Base-by-base conservation (phyloP, 768 basidiomycete genomes). In the Scleroderma citrinum region DNA sequence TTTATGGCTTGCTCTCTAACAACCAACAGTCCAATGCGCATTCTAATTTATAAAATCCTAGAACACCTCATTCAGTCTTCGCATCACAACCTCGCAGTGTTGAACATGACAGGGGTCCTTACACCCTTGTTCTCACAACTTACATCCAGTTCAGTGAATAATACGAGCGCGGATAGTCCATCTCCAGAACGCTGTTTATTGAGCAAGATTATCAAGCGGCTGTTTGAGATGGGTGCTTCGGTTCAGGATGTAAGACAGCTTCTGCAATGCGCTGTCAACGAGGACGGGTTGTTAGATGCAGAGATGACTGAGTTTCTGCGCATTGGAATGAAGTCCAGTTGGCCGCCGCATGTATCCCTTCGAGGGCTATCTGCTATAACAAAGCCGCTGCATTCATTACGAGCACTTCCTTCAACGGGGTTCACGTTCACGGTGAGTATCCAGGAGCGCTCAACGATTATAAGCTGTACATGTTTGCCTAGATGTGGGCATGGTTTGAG, bases 311-410 rank as follows among this genome's bases (percentile, higher is more conserved):
- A 88, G 38, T 65, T 89, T 23, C 73, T 92, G 46, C 78, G 85
- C 7, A 74, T 76, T 40, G 81, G 80, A 3, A 82, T 87, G 74
- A 84, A 80, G 62, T 81, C 81, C 34, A 76, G 81, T 30, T 92
- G 89, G 90, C 80, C 85, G 1, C 78, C 82, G 48, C 89, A 92
- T 60, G 77, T 92, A 51, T 85, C 81, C 3, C 68, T 91, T 56
- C 81, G 82, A 59, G 74, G 75, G 2, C 62, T 69, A 5, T 77
- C 84, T 3, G 67, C 76, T 8, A 54, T 89, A 6, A 68, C 71
- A 3, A 61, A 83, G 29, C 64, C 67, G 1, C 76, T 81, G 39
- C 68, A 71, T n/a, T 68, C 64, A n/a, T 60, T 65, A 31, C 76
- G 74, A 50, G 77, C 78, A 0, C 63, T 89, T 38, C 82, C 85